Base-by-base conservation (phyloP, 2,329 filamentous ascomycete genomes). In the Colletotrichum sp. region DNA sequence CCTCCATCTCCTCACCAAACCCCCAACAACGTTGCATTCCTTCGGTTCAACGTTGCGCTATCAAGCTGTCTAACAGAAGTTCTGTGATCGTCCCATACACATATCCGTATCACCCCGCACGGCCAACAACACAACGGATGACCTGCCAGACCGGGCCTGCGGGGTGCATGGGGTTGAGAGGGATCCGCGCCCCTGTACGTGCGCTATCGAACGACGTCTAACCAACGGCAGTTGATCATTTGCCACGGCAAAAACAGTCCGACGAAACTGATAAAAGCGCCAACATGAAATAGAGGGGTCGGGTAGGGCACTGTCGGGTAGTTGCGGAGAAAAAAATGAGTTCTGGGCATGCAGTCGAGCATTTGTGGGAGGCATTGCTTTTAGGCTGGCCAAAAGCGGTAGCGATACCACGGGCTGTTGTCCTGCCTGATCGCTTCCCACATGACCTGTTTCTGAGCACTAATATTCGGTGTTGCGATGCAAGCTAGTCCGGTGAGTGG, bases 21-120 rank as follows among this genome's bases (percentile, higher is more conserved):
- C 19, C 39, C 36, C 69, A 34, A 71, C 69, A 76, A 76, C 73
- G 73, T 76, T 76, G 70, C 73, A 72, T 68, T 73, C 11, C 39
- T 7, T n/a, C 52, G 29, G 34, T 27, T 52, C 44, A 76, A 72
- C 63, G 73, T 72, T 74, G 72, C 72, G 67, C 49, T 71, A 59
- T 36, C 49, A 59, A 34, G 32, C 73, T 61, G 63, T 68, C 34
- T 11, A 49, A 63, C 70, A 39, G 32, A 69, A 69, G 30, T 25
- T 62, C 34, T 59, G 32, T 65, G 64, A 76, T 76, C 59, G 29
- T 61, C 73, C 57, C 57, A 65, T 62, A 25, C 44, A n/a, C 44
- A 65, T 55, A 25, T 69, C 27, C 39, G 57, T 69, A 73, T 65
- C 70, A 69, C 57, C 73, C 73, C 64, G 64, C 73, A 76, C 65